Percentiles rank a stretch among this genome's conserved stretches.
Evolutionary conservation across 352 stramenopile species (phyloP).

Genomic region (Phytophthora pistaciae): DNA sequence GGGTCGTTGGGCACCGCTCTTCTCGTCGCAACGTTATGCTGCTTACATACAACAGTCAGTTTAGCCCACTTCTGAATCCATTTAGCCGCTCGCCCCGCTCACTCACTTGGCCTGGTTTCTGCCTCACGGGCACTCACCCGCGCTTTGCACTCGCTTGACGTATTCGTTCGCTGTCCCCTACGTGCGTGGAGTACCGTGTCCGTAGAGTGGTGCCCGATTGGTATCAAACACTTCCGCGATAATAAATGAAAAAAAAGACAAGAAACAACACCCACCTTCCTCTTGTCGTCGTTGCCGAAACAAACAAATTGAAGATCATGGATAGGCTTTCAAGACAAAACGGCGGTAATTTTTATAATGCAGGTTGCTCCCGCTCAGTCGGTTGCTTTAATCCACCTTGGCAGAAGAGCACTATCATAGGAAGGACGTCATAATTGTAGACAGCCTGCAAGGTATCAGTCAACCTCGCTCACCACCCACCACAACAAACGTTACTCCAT

Average conservation of each 20-base stretch:
- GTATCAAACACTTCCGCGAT: slow-evolving; percentile 16
- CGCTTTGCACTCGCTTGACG: slow-evolving; percentile 6
- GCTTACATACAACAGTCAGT: slow-evolving; percentile 50
- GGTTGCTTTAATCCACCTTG: slow-evolving; percentile 20
- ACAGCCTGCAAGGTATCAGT: neutral
- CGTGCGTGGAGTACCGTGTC: slow-evolving; percentile 10
- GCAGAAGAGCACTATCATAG: slow-evolving; percentile 16
- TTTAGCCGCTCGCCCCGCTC: slow-evolving; percentile 21
- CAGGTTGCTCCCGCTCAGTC: slow-evolving; percentile 10
- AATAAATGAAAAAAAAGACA: slow-evolving; percentile 21
- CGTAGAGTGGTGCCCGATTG: slow-evolving; percentile 1
- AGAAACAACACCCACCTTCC: neutral
- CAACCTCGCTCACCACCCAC: neutral
- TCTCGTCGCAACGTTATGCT: slow-evolving; percentile 37
- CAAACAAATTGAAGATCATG: neutral
- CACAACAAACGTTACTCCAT: slow-evolving; percentile 26
- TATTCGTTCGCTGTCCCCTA: slow-evolving; percentile 27
- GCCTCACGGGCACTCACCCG: slow-evolving; percentile 7
- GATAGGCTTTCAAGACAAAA: slow-evolving; percentile 6
- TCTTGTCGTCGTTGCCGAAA: neutral
- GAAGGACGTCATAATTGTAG: slow-evolving; percentile 11
- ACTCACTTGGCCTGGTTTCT: slow-evolving; percentile 16
- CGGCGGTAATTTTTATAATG: slow-evolving; percentile 23
- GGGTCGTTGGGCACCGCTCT: slow-evolving; percentile 15
- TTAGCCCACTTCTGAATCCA: slow-evolving; percentile 41